Evolutionary conservation across 2,329 filamentous ascomycete species (phyloP), one percentile per base, ranked within the genome.

Genomic region (Blastomyces gilchristii): DNA sequence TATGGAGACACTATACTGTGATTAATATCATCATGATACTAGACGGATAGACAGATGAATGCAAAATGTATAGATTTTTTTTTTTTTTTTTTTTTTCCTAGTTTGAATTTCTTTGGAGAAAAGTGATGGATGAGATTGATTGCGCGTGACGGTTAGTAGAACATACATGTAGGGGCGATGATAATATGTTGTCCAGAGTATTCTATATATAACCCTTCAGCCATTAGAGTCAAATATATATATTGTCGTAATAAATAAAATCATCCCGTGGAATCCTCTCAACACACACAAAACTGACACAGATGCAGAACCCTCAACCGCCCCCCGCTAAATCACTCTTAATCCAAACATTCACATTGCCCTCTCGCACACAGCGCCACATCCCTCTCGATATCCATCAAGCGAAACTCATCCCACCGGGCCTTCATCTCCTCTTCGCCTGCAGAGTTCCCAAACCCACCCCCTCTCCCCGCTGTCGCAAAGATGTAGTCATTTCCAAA

Each of bases 401-500:
- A 70, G 63, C 72, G 68, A 67, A 82, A 78, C 3, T 70, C 68
- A 31, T 74, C 73, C 72, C 80, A 77, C 0, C 75, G 62, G 67
- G 74, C 73, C 2, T 28, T 63, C 34, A 53, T 37, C 39, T 58
- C 52, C 25, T 50, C 58, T 22, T 65, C 67, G n/a, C 62, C 66
- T 22, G 41, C 41, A 62, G 18, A 18, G 18, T 28, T 52, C 50
- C 74, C 75, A 59, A 79, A 63, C 11, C 67, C 64, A n/a, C 70
- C 70, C 0, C 72, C 73, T 18, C 76, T 76, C 37, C 78, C 80
- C 6, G 83, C 83, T 41, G 82, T 82, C 0, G 82, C 81, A 67
- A 87, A 75, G 72, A 87, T 80, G 68, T 82, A 86, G 62, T 83
- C 77, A 64, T 81, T 75, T 65, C 84, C 83, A 69, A 83, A 86